phyloP scores from a whole-genome alignment of 1,139 yeast genomes.

The Nakaseomyces delphensis region DNA sequence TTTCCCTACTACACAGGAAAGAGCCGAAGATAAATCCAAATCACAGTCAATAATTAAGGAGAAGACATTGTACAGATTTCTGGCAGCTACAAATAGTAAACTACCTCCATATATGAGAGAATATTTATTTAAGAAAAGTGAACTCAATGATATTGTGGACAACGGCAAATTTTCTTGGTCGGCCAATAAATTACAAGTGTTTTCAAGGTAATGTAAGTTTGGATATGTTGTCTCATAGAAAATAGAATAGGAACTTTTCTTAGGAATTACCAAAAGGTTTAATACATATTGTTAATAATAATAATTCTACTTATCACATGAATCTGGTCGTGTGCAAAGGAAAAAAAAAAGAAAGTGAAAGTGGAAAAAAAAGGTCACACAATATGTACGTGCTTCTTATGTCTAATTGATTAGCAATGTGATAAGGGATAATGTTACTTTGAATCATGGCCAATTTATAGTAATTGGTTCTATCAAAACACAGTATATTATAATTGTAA shows the following conservation, averaged over 20 bases:
- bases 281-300: too few species aligned
- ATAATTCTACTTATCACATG: too few species aligned
- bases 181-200: slow-evolving; percentile 19
- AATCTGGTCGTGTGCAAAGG: too few species aligned
- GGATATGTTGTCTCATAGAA: not conserved
- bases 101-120: slow-evolving; percentile 27
- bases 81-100: slow-evolving; percentile 30
- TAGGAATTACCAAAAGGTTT: too few species aligned
- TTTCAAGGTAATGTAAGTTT: slow-evolving; percentile 9
- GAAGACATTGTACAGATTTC: slow-evolving; percentile 36
- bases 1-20: slow-evolving; percentile 54
- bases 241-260: too few species aligned
- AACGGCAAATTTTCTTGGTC: slow-evolving; percentile 35
- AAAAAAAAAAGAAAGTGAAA: too few species aligned
- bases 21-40: slow-evolving; percentile 29
- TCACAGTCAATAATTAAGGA: slow-evolving; percentile 29
- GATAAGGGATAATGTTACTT: too few species aligned
- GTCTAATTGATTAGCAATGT: too few species aligned
- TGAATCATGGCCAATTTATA: too few species aligned
- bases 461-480: too few species aligned
- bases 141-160: slow-evolving; percentile 37
- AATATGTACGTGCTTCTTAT: too few species aligned
- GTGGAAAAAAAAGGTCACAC: too few species aligned
- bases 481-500: not conserved
- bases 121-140: slow-evolving; percentile 25